Evolutionary conservation across 305 asterid genomes (phyloP).

Genomic region (Fraxinus ornus): DNA sequence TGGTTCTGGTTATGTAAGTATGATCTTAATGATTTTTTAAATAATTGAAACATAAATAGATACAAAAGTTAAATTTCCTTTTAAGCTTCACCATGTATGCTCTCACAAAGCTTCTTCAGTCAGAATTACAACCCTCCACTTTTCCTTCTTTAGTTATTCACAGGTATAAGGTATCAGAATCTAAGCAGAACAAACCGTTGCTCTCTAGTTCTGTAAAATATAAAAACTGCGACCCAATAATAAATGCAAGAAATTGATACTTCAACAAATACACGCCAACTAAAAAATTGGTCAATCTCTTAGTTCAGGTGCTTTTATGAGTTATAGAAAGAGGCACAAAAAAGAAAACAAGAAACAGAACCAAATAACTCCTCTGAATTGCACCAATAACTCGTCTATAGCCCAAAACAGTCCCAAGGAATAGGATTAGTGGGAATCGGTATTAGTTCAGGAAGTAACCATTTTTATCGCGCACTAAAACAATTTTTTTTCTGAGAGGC

Average conservation of each 20-base stretch:
- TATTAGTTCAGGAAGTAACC: neutral
- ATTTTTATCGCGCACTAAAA: neutral
- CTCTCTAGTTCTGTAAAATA: neutral
- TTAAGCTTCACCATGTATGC: neutral
- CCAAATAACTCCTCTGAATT: neutral
- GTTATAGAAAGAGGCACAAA: neutral
- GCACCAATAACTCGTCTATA: neutral
- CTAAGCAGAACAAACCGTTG: neutral
- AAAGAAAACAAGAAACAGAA: neutral
- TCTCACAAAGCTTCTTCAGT: neutral
- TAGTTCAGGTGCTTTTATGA: neutral
- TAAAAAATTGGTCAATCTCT: neutral
- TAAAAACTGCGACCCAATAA: neutral
- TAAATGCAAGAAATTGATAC: neutral
- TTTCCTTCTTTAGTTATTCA: neutral
- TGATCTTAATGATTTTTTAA: neutral
- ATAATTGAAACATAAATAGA: neutral
- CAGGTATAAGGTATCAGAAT: neutral
- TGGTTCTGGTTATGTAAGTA: neutral
- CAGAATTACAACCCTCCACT: neutral
- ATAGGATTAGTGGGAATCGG: neutral
- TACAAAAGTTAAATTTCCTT: neutral
- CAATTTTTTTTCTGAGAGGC: neutral
- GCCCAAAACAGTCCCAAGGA: neutral
- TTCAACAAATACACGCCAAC: neutral